Evolutionary conservation across 805 yeast species (phyloP), one percentile per base, ranked within the genome.

Genomic region (Pichia heedii): DNA sequence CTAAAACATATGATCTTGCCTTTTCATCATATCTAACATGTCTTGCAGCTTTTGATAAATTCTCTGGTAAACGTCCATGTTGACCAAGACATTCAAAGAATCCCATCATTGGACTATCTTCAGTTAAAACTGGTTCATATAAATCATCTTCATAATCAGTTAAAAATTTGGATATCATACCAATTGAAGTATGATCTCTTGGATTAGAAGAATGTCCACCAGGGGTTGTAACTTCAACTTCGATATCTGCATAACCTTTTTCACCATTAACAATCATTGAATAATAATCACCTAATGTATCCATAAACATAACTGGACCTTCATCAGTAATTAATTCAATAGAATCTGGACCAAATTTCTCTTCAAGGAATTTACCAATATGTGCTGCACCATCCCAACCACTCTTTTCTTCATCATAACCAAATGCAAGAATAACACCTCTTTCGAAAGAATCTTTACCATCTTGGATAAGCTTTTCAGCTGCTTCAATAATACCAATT

Each of bases 371-470:
- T 33, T 68, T 49, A 11, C 73, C 69, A 18, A 85, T 63, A n/a
- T 61, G 43, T 1, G 56, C 50, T 7, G 94, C 95, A 41, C 90
- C 89, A 8, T 66, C 59, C 18, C 50, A 46, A 5, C 94, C 94
- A 32, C 75, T 68, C 33, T 74, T 71, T 57, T 86, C 95, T 64
- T 85, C 95, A 55, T 86, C 95, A 51, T 76, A 82, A 1, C 95
- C 95, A 54, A 80, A 76, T 0, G 84, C 77, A 2, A 81, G 56
- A 11, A 85, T 48, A 15, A 84, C 58, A 2, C 85, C 71, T 60
- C 95, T 74, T 41, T 69, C 59, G 19, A 49, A 49, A n/a, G 88
- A 85, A 36, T 56, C 44, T 62, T 69, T 82, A 18, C 68, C 69
- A 24, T 56, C 53, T 29, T 62, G 53, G 24, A 84, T 55, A 29